These are phyloP conservation scores for Trametes maxima DNA, from an alignment of 768 basidiomycete species.

Conservation along the genomic window DNA sequence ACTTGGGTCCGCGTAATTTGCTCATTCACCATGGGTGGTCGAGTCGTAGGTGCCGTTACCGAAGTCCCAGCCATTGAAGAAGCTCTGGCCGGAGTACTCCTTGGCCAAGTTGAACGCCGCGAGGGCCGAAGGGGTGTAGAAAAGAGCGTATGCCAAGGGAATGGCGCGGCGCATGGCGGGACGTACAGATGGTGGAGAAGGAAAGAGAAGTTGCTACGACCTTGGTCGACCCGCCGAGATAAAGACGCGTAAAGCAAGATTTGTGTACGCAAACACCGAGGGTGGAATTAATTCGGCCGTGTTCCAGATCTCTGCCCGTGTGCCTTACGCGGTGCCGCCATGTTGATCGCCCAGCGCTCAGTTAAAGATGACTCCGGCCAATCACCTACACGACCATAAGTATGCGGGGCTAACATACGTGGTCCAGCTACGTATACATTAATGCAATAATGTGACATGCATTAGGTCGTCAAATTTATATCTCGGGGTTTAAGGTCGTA, in stretches of 20 bases:
- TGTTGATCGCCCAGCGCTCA: background rate
- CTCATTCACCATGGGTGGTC: slow-evolving; percentile 33
- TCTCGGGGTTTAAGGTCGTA: no score
- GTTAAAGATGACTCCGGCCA: background rate
- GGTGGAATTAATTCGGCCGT: background rate
- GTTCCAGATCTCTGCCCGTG: background rate
- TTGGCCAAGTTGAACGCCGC: slow-evolving; percentile 29
- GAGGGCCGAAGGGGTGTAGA: slow-evolving; percentile 2
- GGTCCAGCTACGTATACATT: no score
- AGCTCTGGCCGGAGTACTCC: slow-evolving; percentile 41
- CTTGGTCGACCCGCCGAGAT: background rate
- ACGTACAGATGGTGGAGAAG: background rate
- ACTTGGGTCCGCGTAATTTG: background rate
- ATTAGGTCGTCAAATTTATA: no score
- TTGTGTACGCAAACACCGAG: no score
- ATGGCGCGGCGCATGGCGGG: slow-evolving; percentile 5
- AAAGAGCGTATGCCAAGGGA: slow-evolving; percentile 19
- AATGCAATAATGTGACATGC: no score
- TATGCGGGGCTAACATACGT: no score
- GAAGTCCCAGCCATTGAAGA: slow-evolving; percentile 48
- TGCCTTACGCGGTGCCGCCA: background rate
- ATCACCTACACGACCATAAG: no score
- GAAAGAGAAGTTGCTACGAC: background rate
- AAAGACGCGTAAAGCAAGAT: background rate
- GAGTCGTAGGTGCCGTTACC: slow-evolving; percentile 41